These are phyloP conservation scores for Acer saccharum DNA, from an alignment of 345 rosid species.

Conservation along the genomic window DNA sequence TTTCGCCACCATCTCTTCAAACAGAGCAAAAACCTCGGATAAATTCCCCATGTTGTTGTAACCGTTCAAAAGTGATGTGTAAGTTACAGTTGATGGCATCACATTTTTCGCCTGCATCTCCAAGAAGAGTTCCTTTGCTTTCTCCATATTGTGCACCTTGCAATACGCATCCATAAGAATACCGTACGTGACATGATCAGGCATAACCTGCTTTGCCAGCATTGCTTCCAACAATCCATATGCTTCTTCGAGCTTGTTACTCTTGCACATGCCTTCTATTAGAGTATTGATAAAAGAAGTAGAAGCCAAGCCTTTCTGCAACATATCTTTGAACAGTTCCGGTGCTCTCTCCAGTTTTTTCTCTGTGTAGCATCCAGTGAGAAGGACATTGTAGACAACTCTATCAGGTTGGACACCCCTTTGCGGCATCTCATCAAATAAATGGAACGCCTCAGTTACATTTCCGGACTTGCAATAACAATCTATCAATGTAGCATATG, in stretches of 20 bases:
- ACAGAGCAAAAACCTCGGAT: slow-evolving; percentile 25
- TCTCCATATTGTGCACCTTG: slow-evolving; percentile 34
- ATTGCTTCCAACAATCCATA: slow-evolving; percentile 23
- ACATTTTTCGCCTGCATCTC: slow-evolving; percentile 33
- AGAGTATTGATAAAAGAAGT: slow-evolving; percentile 25
- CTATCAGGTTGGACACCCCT: slow-evolving; percentile 24
- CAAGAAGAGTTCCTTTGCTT: slow-evolving; percentile 26
- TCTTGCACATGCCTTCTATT: slow-evolving; percentile 19
- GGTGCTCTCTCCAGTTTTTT: slow-evolving; percentile 25
- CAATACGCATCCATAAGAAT: slow-evolving; percentile 29
- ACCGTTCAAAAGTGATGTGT: slow-evolving; percentile 30
- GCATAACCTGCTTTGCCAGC: slow-evolving; percentile 23
- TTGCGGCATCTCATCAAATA: slow-evolving; percentile 26
- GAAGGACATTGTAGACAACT: slow-evolving; percentile 24
- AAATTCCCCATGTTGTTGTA: slow-evolving; percentile 26
- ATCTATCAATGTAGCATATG: slow-evolving; percentile 26
- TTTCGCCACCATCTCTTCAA: slow-evolving; percentile 30
- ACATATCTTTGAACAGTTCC: slow-evolving; percentile 20
- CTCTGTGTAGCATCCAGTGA: slow-evolving; percentile 25
- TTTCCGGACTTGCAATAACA: slow-evolving; percentile 31
- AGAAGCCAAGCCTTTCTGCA: slow-evolving; percentile 29
- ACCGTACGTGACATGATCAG: slow-evolving; percentile 33
- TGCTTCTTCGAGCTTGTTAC: slow-evolving; percentile 30
- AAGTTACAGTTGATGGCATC: slow-evolving; percentile 30
- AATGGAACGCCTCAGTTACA: slow-evolving; percentile 15